Conservation (phyloP, 306 rosid species). For the Cotoneaster glaucophyllus region DNA sequence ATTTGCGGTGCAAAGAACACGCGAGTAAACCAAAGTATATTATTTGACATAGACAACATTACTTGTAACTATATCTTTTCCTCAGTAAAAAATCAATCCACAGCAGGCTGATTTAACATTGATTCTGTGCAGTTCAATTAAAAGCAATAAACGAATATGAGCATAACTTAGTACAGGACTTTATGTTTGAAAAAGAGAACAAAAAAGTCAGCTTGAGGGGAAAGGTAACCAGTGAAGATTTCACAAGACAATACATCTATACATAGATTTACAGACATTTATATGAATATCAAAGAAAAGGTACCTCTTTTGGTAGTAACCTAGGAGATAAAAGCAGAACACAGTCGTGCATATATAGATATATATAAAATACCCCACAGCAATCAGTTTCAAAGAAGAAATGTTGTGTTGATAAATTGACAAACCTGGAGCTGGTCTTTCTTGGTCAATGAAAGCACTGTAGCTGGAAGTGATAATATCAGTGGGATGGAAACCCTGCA, state of each 20-base stretch:
- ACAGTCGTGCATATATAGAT: not conserved
- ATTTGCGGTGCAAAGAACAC: not conserved
- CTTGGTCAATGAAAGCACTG: conserved; percentile 74
- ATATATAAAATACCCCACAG: not conserved
- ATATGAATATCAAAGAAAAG: not conserved
- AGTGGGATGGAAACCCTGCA: conserved; percentile 75
- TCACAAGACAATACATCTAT: not conserved
- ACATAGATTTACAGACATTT: not conserved
- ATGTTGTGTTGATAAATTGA: conserved; percentile 1
- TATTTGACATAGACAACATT: not conserved
- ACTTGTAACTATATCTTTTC: not conserved
- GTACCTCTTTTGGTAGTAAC: not conserved
- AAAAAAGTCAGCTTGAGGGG: not conserved
- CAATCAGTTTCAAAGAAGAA: not conserved
- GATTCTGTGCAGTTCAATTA: not conserved
- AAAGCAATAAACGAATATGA: not conserved
- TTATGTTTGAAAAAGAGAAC: not conserved
- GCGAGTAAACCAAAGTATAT: not conserved
- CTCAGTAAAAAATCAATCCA: not conserved
- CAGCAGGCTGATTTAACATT: not conserved
- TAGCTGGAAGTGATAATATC: conserved; percentile 75
- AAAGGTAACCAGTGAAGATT: not conserved
- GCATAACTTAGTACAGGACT: too few relatives aligned
- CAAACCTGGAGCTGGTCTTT: conserved; percentile 78
- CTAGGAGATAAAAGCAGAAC: not conserved